These are phyloP conservation scores for Raphanus hybrid DNA, from an alignment of 441 rosid genomes.

Conservation along the genomic window DNA sequence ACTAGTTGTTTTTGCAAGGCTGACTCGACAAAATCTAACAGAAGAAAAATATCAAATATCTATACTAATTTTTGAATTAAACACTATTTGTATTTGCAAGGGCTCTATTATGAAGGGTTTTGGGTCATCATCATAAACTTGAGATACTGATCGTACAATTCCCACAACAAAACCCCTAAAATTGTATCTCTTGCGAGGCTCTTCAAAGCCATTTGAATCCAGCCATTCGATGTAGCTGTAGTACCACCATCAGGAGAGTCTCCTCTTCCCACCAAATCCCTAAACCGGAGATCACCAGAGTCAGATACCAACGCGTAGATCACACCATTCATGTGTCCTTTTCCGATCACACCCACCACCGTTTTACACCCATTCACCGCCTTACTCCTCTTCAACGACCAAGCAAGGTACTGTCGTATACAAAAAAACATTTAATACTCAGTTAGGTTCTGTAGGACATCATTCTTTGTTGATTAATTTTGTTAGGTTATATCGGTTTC, in stretches of 20 bases:
- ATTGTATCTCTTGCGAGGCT: slow-evolving; percentile 52
- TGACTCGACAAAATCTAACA: not conserved
- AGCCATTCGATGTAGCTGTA: slow-evolving; percentile 29
- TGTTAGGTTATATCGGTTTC: not conserved
- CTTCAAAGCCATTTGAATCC: slow-evolving; percentile 42
- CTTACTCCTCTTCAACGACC: slow-evolving; percentile 92
- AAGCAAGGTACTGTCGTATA: slow-evolving; percentile 64
- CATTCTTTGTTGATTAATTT: not conserved
- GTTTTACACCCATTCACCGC: slow-evolving; percentile 76
- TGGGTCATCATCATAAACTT: slow-evolving; percentile 37
- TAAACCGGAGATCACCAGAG: slow-evolving; percentile 71
- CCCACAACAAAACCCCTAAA: slow-evolving; percentile 55
- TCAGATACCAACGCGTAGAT: slow-evolving; percentile 76
- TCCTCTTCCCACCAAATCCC: slow-evolving; percentile 69
- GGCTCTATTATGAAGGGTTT: slow-evolving; percentile 8
- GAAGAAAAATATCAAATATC: not conserved
- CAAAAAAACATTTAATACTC: not conserved
- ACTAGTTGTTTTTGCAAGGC: not conserved
- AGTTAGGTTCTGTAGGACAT: not conserved
- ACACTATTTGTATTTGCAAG: not conserved
- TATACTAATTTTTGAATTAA: not conserved
- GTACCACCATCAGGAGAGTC: slow-evolving; percentile 37
- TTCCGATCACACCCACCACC: slow-evolving; percentile 86
- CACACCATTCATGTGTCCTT: slow-evolving; percentile 87
- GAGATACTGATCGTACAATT: slow-evolving; percentile 48